Evolutionary conservation across 2,329 filamentous ascomycete genomes (phyloP).

Genomic region (Ophioceras dolichostomum): DNA sequence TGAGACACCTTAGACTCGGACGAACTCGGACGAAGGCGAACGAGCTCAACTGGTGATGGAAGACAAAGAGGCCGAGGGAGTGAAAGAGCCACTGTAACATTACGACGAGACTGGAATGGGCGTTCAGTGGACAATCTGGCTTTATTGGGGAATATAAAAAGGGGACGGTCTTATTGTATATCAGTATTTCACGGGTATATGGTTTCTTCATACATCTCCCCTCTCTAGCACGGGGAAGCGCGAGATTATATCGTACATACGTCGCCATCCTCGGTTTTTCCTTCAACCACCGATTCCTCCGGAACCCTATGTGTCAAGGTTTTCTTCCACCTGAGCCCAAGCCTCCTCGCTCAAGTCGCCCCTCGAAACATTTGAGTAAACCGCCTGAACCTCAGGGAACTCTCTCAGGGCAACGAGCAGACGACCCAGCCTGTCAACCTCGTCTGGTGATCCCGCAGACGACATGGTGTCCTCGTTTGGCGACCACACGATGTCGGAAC

Average conservation of each 20-base stretch:
- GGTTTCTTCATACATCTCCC: background rate
- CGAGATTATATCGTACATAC: constrained; percentile 19
- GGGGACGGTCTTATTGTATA: too few species aligned
- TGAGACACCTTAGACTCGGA: too few species aligned
- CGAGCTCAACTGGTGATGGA: too few species aligned
- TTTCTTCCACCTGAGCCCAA: constrained; percentile 41
- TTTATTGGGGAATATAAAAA: too few species aligned
- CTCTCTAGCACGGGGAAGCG: too few species aligned
- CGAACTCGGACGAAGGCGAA: too few species aligned
- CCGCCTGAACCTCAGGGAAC: constrained; percentile 59
- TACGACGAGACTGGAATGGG: too few species aligned
- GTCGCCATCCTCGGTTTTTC: constrained; percentile 1
- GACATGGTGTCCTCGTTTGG: constrained; percentile 71
- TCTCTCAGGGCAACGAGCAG: constrained; percentile 53
- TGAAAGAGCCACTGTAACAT: too few species aligned
- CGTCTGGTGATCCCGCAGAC: constrained; percentile 42
- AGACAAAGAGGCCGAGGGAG: too few species aligned
- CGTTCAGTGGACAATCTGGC: too few species aligned
- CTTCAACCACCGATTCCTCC: too few species aligned
- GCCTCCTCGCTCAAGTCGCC: constrained; percentile 33
- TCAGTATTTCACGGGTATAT: background rate
- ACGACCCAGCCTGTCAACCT: constrained; percentile 42
- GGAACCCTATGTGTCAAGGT: constrained; percentile 32
- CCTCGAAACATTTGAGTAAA: constrained; percentile 59
- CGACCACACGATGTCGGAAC: constrained; percentile 74